Conservation (phyloP, 495 filamentous ascomycete genomes). For the Neurospora terricola region DNA sequence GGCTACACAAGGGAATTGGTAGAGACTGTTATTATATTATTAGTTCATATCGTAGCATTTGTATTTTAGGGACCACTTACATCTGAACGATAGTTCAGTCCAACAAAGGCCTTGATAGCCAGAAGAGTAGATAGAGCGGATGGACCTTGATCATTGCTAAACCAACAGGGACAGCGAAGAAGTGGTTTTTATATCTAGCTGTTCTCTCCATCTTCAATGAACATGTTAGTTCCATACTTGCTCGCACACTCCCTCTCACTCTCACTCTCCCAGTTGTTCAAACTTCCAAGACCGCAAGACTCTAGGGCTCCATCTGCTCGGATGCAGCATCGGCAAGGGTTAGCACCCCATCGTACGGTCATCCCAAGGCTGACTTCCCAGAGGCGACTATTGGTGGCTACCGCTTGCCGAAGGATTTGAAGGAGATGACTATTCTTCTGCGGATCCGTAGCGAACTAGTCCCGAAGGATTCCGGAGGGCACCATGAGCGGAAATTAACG, state of each 20-base stretch:
- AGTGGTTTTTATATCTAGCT: neutral
- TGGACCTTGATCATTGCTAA: neutral
- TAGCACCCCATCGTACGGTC: neutral
- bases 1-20: neutral
- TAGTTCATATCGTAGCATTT: neutral
- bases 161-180: neutral
- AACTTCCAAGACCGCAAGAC: neutral
- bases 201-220: neutral
- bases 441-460: neutral
- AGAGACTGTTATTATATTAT: neutral
- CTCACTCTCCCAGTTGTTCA: neutral
- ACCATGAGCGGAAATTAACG: neutral
- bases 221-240: neutral
- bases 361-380: neutral
- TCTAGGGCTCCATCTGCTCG: neutral
- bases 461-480: neutral
- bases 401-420: neutral
- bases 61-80: neutral
- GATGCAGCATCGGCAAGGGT: neutral
- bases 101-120: neutral
- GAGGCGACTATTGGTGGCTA: neutral
- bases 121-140: neutral
- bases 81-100: neutral
- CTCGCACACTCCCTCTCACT: neutral
- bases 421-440: neutral